A percentile compares a stretch with the other conserved stretches of the same genome.
Evolutionary conservation across 2,329 filamentous ascomycete genomes (phyloP).

Genomic region (Fusarium anguioides): DNA sequence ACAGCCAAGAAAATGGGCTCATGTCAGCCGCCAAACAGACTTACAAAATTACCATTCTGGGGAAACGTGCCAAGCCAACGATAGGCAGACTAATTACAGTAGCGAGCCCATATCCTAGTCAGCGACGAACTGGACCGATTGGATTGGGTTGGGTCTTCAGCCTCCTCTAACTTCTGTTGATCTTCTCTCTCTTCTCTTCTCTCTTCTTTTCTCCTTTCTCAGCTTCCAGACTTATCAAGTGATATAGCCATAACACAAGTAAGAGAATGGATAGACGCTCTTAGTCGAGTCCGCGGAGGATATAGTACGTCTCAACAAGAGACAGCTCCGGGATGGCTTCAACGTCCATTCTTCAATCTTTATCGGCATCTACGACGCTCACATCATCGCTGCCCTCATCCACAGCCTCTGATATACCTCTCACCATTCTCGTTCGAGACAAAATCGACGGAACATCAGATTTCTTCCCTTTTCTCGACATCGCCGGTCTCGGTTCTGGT

Average conservation of each 20-base stretch:
- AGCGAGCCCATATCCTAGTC: constrained; percentile 21
- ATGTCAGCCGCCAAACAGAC: constrained; percentile 8
- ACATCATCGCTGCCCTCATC: constrained; percentile 14
- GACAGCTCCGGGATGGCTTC: constrained; percentile 28
- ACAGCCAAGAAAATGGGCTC: not conserved
- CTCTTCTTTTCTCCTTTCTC: not conserved
- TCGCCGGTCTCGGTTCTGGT: constrained; percentile 46
- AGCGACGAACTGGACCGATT: constrained; percentile 16
- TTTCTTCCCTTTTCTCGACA: constrained; percentile 54
- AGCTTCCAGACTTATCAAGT: not conserved
- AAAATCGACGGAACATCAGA: constrained; percentile 49
- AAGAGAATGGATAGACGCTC: constrained; percentile 16
- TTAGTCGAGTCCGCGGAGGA: constrained; percentile 23
- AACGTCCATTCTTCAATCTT: constrained; percentile 21
- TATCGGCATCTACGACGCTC: constrained; percentile 18
- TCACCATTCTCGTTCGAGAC: constrained; percentile 46
- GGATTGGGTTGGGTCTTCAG: constrained; percentile 29
- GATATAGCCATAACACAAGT: not conserved
- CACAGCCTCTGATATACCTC: constrained; percentile 39
- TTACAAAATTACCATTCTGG: constrained; percentile 21
- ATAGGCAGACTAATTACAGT: constrained; percentile 21
- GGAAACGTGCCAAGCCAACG: constrained; percentile 40
- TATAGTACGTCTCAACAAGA: not conserved
- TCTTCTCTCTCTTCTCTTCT: constrained; percentile 1
- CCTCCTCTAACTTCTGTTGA: constrained; percentile 30